A percentile compares a stretch with the other conserved stretches of the same genome.
phyloP scores from a whole-genome alignment of 768 basidiomycete species.

The Pisolithus marmoratus region DNA sequence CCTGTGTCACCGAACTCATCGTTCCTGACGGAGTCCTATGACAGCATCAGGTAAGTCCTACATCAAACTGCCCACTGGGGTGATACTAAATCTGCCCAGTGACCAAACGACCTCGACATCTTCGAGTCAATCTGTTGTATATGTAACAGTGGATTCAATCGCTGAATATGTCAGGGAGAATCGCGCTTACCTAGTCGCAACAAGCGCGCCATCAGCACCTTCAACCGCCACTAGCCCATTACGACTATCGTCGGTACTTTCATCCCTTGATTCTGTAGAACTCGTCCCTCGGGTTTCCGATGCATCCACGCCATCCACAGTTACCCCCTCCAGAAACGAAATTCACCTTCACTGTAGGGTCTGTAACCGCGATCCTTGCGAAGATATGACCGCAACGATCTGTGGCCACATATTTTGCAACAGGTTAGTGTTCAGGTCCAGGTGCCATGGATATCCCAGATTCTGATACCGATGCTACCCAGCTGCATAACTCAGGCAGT shows the following conservation, averaged over 20 bases:
- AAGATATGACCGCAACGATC: constrained; percentile 51
- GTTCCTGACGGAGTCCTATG: constrained; percentile 6
- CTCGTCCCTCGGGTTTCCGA: background rate
- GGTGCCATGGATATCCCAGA: background rate
- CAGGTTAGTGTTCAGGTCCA: constrained; percentile 29
- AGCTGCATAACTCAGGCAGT: constrained; percentile 53
- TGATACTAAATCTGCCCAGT: constrained; percentile 1
- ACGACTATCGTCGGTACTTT: constrained; percentile 15
- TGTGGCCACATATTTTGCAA: constrained; percentile 64
- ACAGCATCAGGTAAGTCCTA: constrained; percentile 12
- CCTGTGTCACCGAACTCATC: constrained; percentile 11
- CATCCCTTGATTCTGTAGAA: constrained; percentile 19
- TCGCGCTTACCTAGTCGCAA: constrained; percentile 25
- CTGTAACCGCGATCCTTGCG: constrained; percentile 43
- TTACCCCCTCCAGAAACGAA: background rate
- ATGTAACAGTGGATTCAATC: constrained; percentile 24
- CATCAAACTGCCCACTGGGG: background rate
- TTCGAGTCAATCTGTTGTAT: constrained; percentile 23
- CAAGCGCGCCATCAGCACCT: constrained; percentile 17
- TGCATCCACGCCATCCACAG: background rate
- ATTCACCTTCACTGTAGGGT: constrained; percentile 42
- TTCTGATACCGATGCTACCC: background rate
- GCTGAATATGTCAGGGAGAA: constrained; percentile 27
- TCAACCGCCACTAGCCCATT: constrained; percentile 13
- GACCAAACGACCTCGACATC: constrained; percentile 3